These are phyloP conservation scores for Hypoxylon sp. DNA, from an alignment of 2,329 filamentous ascomycete genomes.

Conservation along the genomic window DNA sequence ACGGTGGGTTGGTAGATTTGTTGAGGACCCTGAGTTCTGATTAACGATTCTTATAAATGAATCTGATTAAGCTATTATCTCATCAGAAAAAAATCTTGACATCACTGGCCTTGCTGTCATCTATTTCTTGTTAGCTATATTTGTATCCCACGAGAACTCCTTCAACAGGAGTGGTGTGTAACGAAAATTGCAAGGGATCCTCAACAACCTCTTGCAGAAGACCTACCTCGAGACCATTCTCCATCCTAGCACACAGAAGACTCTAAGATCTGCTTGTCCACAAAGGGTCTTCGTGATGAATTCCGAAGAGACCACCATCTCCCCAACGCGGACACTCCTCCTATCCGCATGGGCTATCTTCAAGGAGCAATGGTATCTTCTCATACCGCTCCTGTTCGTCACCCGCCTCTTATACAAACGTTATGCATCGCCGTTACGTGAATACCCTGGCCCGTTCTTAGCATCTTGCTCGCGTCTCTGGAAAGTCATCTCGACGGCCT, in stretches of 20 bases:
- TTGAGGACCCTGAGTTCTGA: slow-evolving; percentile 37
- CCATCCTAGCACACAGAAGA: slow-evolving; percentile 9
- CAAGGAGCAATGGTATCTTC: slow-evolving; percentile 53
- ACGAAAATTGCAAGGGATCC: slow-evolving; percentile 22
- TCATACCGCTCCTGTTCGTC: slow-evolving; percentile 51
- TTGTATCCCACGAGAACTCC: slow-evolving; percentile 42
- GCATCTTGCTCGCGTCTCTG: slow-evolving; percentile 57
- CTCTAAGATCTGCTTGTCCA: slow-evolving; percentile 20
- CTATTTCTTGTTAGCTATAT: slow-evolving; percentile 37
- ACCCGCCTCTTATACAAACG: slow-evolving; percentile 53
- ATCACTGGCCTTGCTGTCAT: slow-evolving; percentile 33
- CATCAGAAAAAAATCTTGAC: slow-evolving; percentile 36
- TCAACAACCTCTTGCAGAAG: slow-evolving; percentile 33
- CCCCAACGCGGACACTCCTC: slow-evolving; percentile 51
- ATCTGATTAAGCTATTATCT: slow-evolving; percentile 43
- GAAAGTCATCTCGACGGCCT: slow-evolving; percentile 59
- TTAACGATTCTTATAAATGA: slow-evolving; percentile 42
- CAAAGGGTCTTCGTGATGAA: slow-evolving; percentile 34
- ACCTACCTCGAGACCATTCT: slow-evolving; percentile 10
- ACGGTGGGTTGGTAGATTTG: slow-evolving; percentile 26
- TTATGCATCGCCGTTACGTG: slow-evolving; percentile 54
- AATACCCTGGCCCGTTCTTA: slow-evolving; percentile 51
- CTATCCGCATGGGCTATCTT: slow-evolving; percentile 53
- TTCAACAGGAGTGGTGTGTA: slow-evolving; percentile 49
- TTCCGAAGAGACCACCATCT: slow-evolving; percentile 49